Evolutionary conservation across 768 basidiomycete genomes (phyloP), one percentile per base, ranked within the genome.

Genomic region (Boletus rubroflammeus): DNA sequence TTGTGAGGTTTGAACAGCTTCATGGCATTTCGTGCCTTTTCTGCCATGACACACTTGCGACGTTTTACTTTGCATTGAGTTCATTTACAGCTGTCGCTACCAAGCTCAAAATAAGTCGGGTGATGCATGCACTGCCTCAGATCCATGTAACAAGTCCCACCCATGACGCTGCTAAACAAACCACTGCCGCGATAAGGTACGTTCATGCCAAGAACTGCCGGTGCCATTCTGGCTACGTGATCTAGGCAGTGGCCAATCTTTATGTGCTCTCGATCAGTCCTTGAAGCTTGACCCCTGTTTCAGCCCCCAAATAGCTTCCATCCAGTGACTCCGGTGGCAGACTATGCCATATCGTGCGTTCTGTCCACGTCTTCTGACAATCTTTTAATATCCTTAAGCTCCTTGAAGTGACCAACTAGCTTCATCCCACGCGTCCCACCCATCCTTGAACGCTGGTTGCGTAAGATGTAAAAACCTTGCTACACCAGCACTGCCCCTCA

Each of bases 401-500:
- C 13, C 17, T 44, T 43, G 21, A 54, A 36, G 50, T 48, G 50
- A 43, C 46, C 40, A 8, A 42, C 26, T 46, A 35, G 28, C 39
- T 41, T 38, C 44, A 34, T 47, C 35, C 41, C 51, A 59, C 51
- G 57, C 19, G 21, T 47, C 45, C 32, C 28, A 2, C 6, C 9
- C 47, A 13, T 46, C 25, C 29, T 40, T 25, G 5, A 19, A 29
- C n/a, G 13, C 10, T 29, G 15, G 38, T 60, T 46, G 25, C 52
- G 58, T 59, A 59, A 59, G 50, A 41, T 35, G 50, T 3, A 15
- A 26, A 26, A 28, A 23, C 36, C 29, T 29, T 51, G 45, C 23
- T 53, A 38, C 46, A n/a, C 23, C 6, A 15, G 26, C 60, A 62
- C 53, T 59, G 61, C 60, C 61, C 28, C n/a, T n/a, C 8, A n/a